Evolutionary conservation across 2,329 filamentous ascomycete genomes (phyloP), one percentile per base, ranked within the genome.

Genomic region (Alternaria longipes): DNA sequence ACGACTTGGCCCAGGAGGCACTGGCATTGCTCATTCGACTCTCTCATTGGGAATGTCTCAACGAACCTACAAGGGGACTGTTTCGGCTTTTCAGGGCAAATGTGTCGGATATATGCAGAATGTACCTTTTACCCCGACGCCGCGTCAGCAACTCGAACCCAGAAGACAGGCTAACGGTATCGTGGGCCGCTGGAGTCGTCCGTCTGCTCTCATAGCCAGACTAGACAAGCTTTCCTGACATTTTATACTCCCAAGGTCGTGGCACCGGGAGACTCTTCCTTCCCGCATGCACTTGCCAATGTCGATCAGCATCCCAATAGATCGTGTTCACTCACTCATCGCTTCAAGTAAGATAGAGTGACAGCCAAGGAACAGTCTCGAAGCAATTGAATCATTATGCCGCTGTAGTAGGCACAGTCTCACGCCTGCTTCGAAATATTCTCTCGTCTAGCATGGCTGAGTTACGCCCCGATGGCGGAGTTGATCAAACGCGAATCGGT

Each of bases 121-220:
- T 63, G 60, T 50, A 46, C 49, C 53, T 54, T 65, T 71, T 64
- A 51, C 59, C 60, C 66, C 61, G 57, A 64, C 59, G 51, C 57
- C 51, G 60, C 61, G 64, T 74, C 67, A 76, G 72, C 71, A 69
- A 64, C 24, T 58, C 52, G 18, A 32, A 54, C 54, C 56, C 56
- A 63, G 47, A 40, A 51, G 36, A 62, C 54, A 59, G 51, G 44
- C 51, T 53, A 54, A 54, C 32, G 51, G 60, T 36, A 46, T 42
- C 53, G 47, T 55, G 56, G 49, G 53, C 54, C 45, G 55, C 34
- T 26, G 52, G 59, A 51, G 42, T 42, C 54, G 14, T 49, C 57
- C 51, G 54, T 54, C 12, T 34, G 54, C 34, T 40, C 28, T n/a
- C 14, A 41, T 36, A 51, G n/a, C 45, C 20, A 20, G 55, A 34